These are phyloP conservation scores for Debaryomyces sp. DNA, from an alignment of 1,139 yeast species.

Conservation along the genomic window DNA sequence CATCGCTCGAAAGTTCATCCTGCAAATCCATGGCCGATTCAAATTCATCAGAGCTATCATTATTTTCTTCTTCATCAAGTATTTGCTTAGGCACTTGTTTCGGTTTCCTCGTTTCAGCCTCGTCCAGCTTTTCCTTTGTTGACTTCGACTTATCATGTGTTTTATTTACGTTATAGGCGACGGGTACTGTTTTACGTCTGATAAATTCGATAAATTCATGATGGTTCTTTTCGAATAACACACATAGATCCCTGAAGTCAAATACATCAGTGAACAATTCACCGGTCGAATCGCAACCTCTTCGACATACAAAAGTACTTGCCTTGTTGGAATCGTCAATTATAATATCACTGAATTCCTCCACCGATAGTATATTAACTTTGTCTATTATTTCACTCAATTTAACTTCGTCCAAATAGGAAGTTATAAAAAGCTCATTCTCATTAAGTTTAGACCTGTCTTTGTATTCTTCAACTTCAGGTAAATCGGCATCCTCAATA, in stretches of 20 bases:
- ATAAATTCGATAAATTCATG: conserved; percentile 29
- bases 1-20: conserved; percentile 2
- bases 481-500: conserved; percentile 21
- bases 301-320: conserved; percentile 37
- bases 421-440: conserved; percentile 47
- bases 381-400: conserved; percentile 31
- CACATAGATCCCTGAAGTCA: conserved; percentile 35
- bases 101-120: not conserved
- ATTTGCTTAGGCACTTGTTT: conserved; percentile 9
- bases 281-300: conserved; percentile 40
- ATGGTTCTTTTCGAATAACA: conserved; percentile 23
- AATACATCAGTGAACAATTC: conserved; percentile 33
- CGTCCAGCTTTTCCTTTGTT: conserved; percentile 9
- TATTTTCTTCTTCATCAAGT: conserved; percentile 1
- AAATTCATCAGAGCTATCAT: conserved; percentile 5
- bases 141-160: conserved; percentile 3
- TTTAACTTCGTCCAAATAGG: conserved; percentile 36
- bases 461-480: conserved; percentile 14
- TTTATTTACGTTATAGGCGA: conserved; percentile 18
- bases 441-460: conserved; percentile 11
- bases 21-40: conserved; percentile 5
- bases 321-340: conserved; percentile 33
- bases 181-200: conserved; percentile 28
- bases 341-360: conserved; percentile 25
- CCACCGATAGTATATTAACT: conserved; percentile 36